Conservation (phyloP, 306 rosid species). For the Cucurbita maxima region DNA sequence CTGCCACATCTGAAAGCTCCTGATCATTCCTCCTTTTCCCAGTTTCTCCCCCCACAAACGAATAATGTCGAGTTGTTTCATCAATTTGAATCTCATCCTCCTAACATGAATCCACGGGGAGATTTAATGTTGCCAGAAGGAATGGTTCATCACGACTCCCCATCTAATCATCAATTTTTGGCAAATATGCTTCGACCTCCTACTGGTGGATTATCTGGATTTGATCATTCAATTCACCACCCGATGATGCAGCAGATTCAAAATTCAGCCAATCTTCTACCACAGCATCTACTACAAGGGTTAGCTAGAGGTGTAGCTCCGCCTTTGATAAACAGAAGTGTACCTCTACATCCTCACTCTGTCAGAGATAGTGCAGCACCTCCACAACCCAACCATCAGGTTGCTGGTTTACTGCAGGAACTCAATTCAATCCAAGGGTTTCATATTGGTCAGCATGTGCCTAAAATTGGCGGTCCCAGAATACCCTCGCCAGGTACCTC, state of each 20-base stretch:
- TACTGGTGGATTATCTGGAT: conserved; percentile 34
- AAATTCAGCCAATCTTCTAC: conserved; percentile 45
- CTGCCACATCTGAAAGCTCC: conserved; percentile 46
- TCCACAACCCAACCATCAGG: conserved; percentile 31
- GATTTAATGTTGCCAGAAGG: conserved; percentile 46
- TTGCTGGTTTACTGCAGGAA: conserved; percentile 48
- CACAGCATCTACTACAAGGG: conserved; percentile 56
- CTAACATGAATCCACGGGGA: conserved; percentile 42
- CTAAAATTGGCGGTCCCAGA: conserved; percentile 50
- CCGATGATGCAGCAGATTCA: conserved; percentile 72
- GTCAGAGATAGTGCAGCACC: conserved; percentile 20
- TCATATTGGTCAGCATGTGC: conserved; percentile 52
- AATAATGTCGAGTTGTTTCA: conserved; percentile 49
- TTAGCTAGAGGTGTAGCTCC: conserved; percentile 44
- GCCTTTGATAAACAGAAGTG: conserved; percentile 28
- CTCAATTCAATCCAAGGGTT: conserved; percentile 47
- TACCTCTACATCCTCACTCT: conserved; percentile 27
- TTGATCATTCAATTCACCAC: conserved; percentile 51
- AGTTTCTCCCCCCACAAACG: conserved; percentile 39
- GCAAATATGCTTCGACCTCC: conserved; percentile 65
- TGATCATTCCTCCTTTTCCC: conserved; percentile 44
- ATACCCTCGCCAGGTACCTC: conserved; percentile 48
- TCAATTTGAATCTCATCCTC: conserved; percentile 53
- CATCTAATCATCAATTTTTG: conserved; percentile 49
- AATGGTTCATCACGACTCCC: conserved; percentile 40